Base-by-base conservation (phyloP, 2,329 filamentous ascomycete genomes). In the Botrytis byssoidea region DNA sequence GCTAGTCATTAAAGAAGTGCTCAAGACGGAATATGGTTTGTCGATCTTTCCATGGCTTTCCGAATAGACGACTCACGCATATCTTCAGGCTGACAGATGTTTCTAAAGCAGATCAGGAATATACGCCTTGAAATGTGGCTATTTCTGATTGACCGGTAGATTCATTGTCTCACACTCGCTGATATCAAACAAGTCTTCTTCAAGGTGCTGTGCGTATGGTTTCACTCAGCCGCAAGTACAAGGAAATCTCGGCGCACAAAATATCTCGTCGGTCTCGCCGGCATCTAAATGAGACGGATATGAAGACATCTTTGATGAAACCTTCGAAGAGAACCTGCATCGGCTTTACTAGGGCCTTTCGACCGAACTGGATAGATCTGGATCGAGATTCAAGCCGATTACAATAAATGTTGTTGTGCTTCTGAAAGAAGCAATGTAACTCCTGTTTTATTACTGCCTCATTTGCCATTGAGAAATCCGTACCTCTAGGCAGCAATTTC, bases 91-190 rank as follows among this genome's bases (percentile, higher is more conserved):
- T 68, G 66, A 42, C 35, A 68, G 42, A 32, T 68, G 25, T 42
- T 68, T 55, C 37, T 55, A 40, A 40, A 55, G 25, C 32, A 55
- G 16, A 68, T 40, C 35, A 55, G 35, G 9, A 29, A 40, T 68
- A 1, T 55, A 55, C 35, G 66, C 66, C 66, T 55, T 57, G 66
- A 68, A 68, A 68, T 68, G 66, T 68, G 66, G 66, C 29, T 68
- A 42, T 57, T 37, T 68, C 66, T 68, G 48, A 68, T 68, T 68
- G 66, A 68, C 25, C 10, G 35, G 35, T 16, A 42, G 16, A 57
- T 37, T 57, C 55, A 16, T 14, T 57, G 66, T 68, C 66, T 68
- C 48, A 57, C 48, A 9, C 48, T 55, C 35, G 66, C 40, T 57
- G 66, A 68, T 37, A 57, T 57, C 65, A 22, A 42, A 8, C 9